Base-by-base conservation (phyloP, 225 moss, liverwort and hornwort genomes). In the Thuidium tamariscinum region DNA sequence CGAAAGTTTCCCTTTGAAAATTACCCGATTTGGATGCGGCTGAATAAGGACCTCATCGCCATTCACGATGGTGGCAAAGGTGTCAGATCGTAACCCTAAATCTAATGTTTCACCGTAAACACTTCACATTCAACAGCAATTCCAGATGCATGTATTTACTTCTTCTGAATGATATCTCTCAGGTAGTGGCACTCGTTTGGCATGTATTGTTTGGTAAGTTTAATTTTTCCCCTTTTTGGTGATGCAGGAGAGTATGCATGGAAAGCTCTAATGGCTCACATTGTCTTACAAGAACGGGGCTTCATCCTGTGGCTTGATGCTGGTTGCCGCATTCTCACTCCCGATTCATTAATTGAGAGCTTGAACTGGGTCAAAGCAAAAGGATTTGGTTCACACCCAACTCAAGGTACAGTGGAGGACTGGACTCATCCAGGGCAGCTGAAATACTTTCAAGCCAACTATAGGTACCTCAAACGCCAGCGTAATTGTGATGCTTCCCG, bases 221-320 rank as follows among this genome's bases (percentile, higher is more conserved):
- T 55, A 20, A 63, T 30, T 37, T 63, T 49, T 26, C 27, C 11
- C 9, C n/a, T 29, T 52, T 75, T 63, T 34, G 77, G 30, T 79
- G 71, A 61, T 80, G 83, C 94, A 88, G 93, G 94, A 48, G 93
- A 95, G 85, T 95, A 95, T 51, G 94, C 95, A 34, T 95, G 95
- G 95, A 95, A 95, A 80, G 93, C 92, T 7, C 10, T 92, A 20
- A 92, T 95, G 93, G 91, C 91, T 49, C 87, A 91, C 73, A 91
- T 82, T 23, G 87, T 94, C 22, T 75, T 95, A 32, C 75, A 9
- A 22, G 95, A 95, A 84, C 93, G 93, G 61, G 95, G 95, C 25
- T 91, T 95, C 46, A 92, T 90, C 21, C 80, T 95, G 32, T 95
- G 95, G 95, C 79, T 93, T 0, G 95, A 95, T 72, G 95, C 92